Evolutionary conservation across 108 stramenopile genomes (phyloP), one percentile per base, ranked within the genome.

Genomic region (Pseudonitzschia multiseries): DNA sequence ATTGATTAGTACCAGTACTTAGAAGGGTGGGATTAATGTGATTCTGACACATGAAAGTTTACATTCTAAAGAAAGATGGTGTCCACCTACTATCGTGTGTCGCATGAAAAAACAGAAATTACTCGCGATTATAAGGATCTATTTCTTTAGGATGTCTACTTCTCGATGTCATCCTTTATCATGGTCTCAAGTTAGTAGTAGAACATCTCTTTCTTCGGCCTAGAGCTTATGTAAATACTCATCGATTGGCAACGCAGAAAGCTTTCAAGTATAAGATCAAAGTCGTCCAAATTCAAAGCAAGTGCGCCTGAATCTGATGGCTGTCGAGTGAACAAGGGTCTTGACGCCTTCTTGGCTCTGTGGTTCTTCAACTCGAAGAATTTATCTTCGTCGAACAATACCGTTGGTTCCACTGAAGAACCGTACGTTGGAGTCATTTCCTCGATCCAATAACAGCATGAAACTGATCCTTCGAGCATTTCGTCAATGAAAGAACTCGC

Each of bases 231-330:
- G 65, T 79, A 88, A 4, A 72, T 82, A 69, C 89, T 92, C 74
- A 94, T 84, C 68, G 82, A 81, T 64, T 94, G 93, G 51, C 89
- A 89, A n/a, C 93, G 83, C 18, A 94, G 77, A 59, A 94, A 92
- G 42, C 84, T 77, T 73, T 92, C 87, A 28, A 94, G 36, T 18
- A 94, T 65, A 60, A 94, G 68, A 67, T 92, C 83, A 65, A 92
- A 94, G 44, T 89, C 80, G 54, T 79, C 79, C 29, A 88, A 50
- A 64, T 65, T 74, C 46, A 91, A 68, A 24, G 87, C 87, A 14
- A 93, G 68, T 32, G 72, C 53, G n/a, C 42, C 36, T 6, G 41
- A 52, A 8, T 64, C 29, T 0, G 42, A 21, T 36, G 68, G 66
- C 22, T 48, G 26, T 18, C 44, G 31, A 14, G 29, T 59, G 57